Evolutionary conservation across 306 rosid genomes (phyloP), one percentile per base, ranked within the genome.

Genomic region (Argentina anserina): DNA sequence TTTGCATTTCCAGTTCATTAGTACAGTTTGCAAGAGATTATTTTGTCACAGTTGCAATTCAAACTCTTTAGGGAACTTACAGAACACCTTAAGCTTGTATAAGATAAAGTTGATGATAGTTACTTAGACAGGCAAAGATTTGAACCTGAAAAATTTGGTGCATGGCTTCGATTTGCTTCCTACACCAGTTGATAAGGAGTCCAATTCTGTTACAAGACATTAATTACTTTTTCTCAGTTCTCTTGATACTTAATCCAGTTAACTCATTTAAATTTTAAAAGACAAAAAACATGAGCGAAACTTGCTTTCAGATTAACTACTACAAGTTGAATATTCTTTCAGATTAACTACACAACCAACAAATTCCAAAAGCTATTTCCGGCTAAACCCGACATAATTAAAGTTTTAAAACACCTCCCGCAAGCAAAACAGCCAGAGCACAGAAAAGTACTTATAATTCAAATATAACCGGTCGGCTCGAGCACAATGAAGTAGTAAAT

Each of bases 161-260:
- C 98, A 93, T 82, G 98, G 98, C 98, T 91, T 93, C 92, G 98
- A 93, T 93, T 93, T 93, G 98, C 97, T 91, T 88, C 98, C 98
- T 93, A 93, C 96, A 93, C 94, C 97, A 84, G 80, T 82, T 84
- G 95, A 81, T 75, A 90, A 83, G 81, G 88, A 84, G 84, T 93
- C 96, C 97, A 78, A 29, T 89, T 93, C 98, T 93, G 98, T 93
- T 87, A 67, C 90, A 93, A 86, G 85, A 85, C 89, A 90, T 93
- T 93, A 81, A 86, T 87, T 90, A 82, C 86, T 74, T 76, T 72
- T 81, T 82, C 85, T 93, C 88, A 83, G 98, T 90, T 89, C 56
- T 60, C 81, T 81, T 50, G 76, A 72, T 86, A 87, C 75, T 89
- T 87, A 78, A 79, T 86, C 81, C 72, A 77, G 77, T 82, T 62